phyloP scores from a whole-genome alignment of 1,284 basidiomycete species.

The Cryptococcus neoformans region DNA sequence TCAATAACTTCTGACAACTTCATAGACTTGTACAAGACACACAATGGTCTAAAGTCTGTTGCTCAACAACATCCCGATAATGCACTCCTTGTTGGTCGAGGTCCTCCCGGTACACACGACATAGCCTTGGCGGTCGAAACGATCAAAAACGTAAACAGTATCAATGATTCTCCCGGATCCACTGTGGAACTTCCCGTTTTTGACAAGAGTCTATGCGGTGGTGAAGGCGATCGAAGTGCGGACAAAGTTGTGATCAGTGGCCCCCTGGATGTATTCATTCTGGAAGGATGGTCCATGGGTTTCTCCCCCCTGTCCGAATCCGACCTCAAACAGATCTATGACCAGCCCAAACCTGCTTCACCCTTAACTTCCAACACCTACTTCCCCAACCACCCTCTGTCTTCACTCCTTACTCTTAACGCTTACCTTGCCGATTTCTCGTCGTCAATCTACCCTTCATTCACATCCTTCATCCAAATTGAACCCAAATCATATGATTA shows the following conservation, averaged over 20 bases:
- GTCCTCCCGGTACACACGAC: conserved; percentile 47
- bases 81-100: conserved; percentile 38
- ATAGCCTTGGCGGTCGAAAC: conserved; percentile 16
- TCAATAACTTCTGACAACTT: background rate
- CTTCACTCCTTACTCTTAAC: conserved; percentile 30
- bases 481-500: conserved; percentile 34
- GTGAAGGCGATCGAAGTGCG: conserved; percentile 74
- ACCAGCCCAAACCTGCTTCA: conserved; percentile 11
- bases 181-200: conserved; percentile 69
- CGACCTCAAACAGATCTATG: conserved; percentile 48
- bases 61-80: conserved; percentile 32
- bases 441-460: conserved; percentile 24
- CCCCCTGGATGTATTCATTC: conserved; percentile 75
- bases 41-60: conserved; percentile 26
- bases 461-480: conserved; percentile 31
- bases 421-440: conserved; percentile 25
- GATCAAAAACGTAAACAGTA: conserved; percentile 11
- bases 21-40: conserved; percentile 38
- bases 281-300: conserved; percentile 58
- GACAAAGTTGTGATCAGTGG: conserved; percentile 41
- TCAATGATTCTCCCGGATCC: conserved; percentile 13
- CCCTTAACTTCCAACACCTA: conserved; percentile 18
- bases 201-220: conserved; percentile 75
- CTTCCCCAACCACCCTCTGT: conserved; percentile 23
- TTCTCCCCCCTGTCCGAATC: conserved; percentile 37